Base-by-base conservation (phyloP, 2,329 filamentous ascomycete genomes). In the Botrytis aclada region DNA sequence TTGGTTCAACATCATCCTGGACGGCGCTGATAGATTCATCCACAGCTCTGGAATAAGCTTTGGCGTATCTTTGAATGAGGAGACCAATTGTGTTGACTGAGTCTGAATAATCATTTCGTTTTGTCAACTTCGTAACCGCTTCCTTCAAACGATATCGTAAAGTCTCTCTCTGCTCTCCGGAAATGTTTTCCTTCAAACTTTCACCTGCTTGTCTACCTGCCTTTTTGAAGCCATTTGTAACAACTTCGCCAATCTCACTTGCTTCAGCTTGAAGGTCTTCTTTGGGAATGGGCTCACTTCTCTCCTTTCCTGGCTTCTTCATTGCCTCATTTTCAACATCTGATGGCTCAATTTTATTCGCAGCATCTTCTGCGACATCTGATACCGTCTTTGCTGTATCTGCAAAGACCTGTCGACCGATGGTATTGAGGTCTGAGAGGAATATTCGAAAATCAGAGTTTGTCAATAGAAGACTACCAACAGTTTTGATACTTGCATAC, bases 401-500 rank as follows among this genome's bases (percentile, higher is more conserved):
- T 69, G 90, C 90, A 80, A 98, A 94, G 0, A 98, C 91, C 80
- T 97, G 92, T 60, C 92, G 90, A 20, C 91, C 92, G 64, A 98
- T 88, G 0, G 90, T 90, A 63, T 90, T 90, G 58, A 97, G 83
- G 78, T 98, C 95, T 18, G 91, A 89, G 62, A 98, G 84, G 78
- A 98, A 94, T 10, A 95, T 86, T 56, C 95, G 90, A 81, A 98
- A 98, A 79, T 98, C 94, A 0, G 92, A 90, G 80, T 98, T 98
- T 22, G 93, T 94, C 61, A 98, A 84, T 0, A 98, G 87, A n/a
- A 98, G 85, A 4, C 91, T 92, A 43, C 92, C 91, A 0, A 98
- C 89, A 0, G 94, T 97, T 73, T 90, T 91, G 65, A 97, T 83
- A 81, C 94, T 97, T 79, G 92, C 86, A 79, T 95, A 95, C 25